Percentiles rank a stretch among this genome's conserved stretches.
phyloP scores from a whole-genome alignment of 1,284 basidiomycete species.

The Mycena sp. region DNA sequence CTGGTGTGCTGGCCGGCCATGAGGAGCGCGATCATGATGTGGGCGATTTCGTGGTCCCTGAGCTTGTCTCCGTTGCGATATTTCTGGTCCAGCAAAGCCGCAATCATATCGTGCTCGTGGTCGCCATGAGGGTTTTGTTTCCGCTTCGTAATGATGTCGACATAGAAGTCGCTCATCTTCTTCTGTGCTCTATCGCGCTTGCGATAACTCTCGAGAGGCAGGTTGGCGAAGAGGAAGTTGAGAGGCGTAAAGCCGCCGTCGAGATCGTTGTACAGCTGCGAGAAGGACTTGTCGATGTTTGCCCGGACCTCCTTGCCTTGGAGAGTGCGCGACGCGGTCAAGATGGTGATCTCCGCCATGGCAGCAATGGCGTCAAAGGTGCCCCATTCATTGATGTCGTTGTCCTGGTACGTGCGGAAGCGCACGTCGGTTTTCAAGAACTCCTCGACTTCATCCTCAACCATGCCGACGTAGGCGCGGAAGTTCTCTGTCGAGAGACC shows the following conservation, averaged over 20 bases:
- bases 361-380: slow-evolving; percentile 78
- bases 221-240: slow-evolving; percentile 95
- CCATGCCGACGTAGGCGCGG: slow-evolving; percentile 90
- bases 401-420: slow-evolving; percentile 70
- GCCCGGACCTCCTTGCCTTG: slow-evolving; percentile 93
- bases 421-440: slow-evolving; percentile 72
- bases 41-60: slow-evolving; percentile 92
- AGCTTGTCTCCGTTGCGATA: slow-evolving; percentile 89
- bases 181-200: slow-evolving; percentile 88
- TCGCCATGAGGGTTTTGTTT: slow-evolving; percentile 60
- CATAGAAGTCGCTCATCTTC: slow-evolving; percentile 96
- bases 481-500: slow-evolving; percentile 95
- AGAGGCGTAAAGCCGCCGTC: slow-evolving; percentile 93
- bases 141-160: slow-evolving; percentile 87
- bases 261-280: slow-evolving; percentile 88
- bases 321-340: slow-evolving; percentile 92
- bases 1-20: slow-evolving; percentile 99
- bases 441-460: slow-evolving; percentile 83
- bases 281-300: slow-evolving; percentile 85
- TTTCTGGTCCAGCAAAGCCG: slow-evolving; percentile 84
- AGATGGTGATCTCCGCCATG: slow-evolving; percentile 93
- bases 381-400: slow-evolving; percentile 77
- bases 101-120: slow-evolving; percentile 93
- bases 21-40: slow-evolving; percentile 95
- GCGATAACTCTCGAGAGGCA: slow-evolving; percentile 90